These are phyloP conservation scores for Gnomoniopsis sp. DNA, from an alignment of 2,329 filamentous ascomycete genomes.

Conservation along the genomic window DNA sequence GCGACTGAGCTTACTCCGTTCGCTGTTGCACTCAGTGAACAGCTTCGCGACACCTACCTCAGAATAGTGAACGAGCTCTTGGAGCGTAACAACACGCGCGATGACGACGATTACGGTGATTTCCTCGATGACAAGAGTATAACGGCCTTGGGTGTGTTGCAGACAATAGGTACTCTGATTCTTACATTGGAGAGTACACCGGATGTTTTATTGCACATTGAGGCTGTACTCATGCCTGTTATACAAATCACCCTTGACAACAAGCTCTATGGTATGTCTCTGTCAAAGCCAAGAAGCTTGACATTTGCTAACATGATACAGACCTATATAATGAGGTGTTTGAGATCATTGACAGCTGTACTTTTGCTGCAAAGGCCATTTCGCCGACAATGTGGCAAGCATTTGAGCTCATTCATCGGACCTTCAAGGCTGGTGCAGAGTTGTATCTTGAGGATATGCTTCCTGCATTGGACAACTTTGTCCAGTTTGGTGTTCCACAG, in stretches of 20 bases:
- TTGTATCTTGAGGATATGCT: conserved; percentile 99
- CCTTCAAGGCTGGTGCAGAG: conserved; percentile 95
- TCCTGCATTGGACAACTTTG: conserved; percentile 94
- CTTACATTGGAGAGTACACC: conserved; percentile 95
- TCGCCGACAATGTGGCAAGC: conserved; percentile 98
- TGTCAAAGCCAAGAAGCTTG: too few relatives aligned
- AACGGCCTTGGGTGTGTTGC: conserved; percentile 89
- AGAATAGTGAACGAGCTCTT: conserved; percentile 88
- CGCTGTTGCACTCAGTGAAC: conserved; percentile 91
- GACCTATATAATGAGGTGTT: conserved; percentile 98
- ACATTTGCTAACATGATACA: conserved; percentile 27
- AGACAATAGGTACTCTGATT: conserved; percentile 96
- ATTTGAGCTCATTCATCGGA: conserved; percentile 93
- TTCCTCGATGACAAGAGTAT: conserved; percentile 98
- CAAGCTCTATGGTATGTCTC: conserved; percentile 76
- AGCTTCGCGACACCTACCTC: conserved; percentile 92
- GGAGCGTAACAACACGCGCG: conserved; percentile 77
- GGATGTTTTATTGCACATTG: conserved; percentile 89
- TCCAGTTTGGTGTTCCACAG: conserved; percentile 82
- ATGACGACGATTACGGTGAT: conserved; percentile 77
- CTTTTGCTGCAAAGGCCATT: conserved; percentile 93
- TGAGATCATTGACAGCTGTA: conserved; percentile 99
- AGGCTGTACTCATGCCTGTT: conserved; percentile 94
- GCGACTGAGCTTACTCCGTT: conserved; percentile 96
- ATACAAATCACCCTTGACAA: conserved; percentile 96